Conservation (phyloP, 768 basidiomycete species). For the Boletus speciosus region DNA sequence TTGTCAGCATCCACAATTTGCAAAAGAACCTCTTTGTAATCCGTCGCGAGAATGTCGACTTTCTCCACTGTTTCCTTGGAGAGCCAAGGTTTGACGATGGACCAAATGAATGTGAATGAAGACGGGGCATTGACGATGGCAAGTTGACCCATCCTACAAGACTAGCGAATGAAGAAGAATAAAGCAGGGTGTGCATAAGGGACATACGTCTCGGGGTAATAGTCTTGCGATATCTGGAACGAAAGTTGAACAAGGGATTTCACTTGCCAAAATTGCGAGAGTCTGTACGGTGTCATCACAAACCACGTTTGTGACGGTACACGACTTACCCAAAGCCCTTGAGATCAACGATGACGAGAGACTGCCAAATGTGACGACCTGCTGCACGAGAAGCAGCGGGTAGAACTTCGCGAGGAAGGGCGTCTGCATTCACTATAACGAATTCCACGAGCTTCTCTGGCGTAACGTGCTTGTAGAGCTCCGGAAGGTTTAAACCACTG, state of each 20-base stretch:
- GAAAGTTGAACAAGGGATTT: conserved; percentile 57
- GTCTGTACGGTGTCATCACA: conserved; percentile 31
- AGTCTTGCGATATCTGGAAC: conserved; percentile 76
- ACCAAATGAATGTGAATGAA: conserved; percentile 73
- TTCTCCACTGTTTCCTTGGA: conserved; percentile 69
- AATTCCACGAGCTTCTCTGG: conserved; percentile 63
- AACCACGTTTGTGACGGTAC: background rate
- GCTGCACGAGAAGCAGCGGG: conserved; percentile 61
- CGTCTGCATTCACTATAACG: conserved; percentile 63
- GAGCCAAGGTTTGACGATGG: conserved; percentile 65
- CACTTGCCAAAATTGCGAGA: conserved; percentile 75
- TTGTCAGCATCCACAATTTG: conserved; percentile 60
- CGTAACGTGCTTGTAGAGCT: conserved; percentile 53
- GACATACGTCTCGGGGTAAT: conserved; percentile 71
- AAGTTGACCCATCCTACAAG: conserved; percentile 64
- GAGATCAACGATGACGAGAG: conserved; percentile 66
- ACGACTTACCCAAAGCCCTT: conserved; percentile 61
- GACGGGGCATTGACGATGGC: conserved; percentile 70
- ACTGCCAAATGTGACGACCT: conserved; percentile 46
- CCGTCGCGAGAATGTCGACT: conserved; percentile 58
- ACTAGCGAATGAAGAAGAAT: background rate
- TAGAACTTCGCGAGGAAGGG: conserved; percentile 60
- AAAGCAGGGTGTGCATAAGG: background rate
- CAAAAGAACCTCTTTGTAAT: conserved; percentile 56
- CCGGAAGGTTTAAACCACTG: conserved; percentile 54